phyloP scores from a whole-genome alignment of 2,329 filamentous ascomycete genomes.

The Botrytis elliptica region DNA sequence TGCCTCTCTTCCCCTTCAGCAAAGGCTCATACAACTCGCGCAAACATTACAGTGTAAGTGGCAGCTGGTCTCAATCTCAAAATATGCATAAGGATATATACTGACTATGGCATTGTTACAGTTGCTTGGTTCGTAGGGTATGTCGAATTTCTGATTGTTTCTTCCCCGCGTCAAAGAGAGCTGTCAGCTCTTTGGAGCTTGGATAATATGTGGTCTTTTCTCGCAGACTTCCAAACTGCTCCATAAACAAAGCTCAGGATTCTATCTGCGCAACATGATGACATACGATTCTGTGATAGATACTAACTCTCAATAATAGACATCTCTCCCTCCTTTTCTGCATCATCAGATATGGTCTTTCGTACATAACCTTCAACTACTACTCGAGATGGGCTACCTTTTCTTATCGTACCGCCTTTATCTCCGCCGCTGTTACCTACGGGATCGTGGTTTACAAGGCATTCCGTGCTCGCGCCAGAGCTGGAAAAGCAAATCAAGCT shows the following conservation, averaged over 20 bases:
- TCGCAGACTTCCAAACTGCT: neutral
- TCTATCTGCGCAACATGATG: constrained; percentile 26
- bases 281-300: neutral
- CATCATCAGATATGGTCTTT: constrained; percentile 78
- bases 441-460: constrained; percentile 99
- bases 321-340: constrained; percentile 83
- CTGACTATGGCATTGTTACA: constrained; percentile 40
- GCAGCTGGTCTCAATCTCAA: constrained; percentile 32
- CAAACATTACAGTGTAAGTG: constrained; percentile 88
- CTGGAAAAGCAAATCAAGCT: constrained; percentile 57
- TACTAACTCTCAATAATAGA: constrained; percentile 47
- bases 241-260: constrained; percentile 15
- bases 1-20: constrained; percentile 36
- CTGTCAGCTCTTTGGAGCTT: constrained; percentile 23
- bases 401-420: constrained; percentile 86
- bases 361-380: constrained; percentile 87
- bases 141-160: constrained; percentile 43
- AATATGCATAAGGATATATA: constrained; percentile 23
- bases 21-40: constrained; percentile 71
- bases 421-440: constrained; percentile 88
- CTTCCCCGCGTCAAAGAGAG: constrained; percentile 12
- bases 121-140: constrained; percentile 83
- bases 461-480: constrained; percentile 79
- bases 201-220: constrained; percentile 17
- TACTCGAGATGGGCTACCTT: constrained; percentile 73